A percentile compares a stretch with the other conserved stretches of the same genome.
These are phyloP conservation scores for Aquilaria yunnanensis DNA, from an alignment of 345 rosid species.

Conservation along the genomic window DNA sequence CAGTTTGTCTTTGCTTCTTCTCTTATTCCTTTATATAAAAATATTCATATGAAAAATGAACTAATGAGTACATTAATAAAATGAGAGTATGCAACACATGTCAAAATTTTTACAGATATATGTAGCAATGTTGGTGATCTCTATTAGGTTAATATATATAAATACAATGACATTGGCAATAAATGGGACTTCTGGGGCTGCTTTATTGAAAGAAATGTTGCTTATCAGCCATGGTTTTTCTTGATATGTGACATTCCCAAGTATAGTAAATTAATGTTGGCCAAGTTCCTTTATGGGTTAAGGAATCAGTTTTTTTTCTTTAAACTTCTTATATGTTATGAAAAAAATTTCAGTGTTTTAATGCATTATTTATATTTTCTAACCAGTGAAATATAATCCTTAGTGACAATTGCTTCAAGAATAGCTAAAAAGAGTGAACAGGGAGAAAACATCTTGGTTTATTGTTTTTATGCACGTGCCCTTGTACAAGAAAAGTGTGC, in stretches of 20 bases:
- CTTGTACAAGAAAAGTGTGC: constrained; percentile 18
- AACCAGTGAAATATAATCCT: constrained; percentile 45
- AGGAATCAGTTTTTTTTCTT: too few species aligned
- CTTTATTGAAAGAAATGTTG: constrained; percentile 75
- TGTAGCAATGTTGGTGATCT: constrained; percentile 64
- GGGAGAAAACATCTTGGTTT: constrained; percentile 56
- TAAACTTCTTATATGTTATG: too few species aligned
- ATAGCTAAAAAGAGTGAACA: constrained; percentile 40
- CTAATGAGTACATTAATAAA: too few species aligned
- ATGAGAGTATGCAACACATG: too few species aligned
- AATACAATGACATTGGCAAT: constrained; percentile 63
- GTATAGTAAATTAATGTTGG: too few species aligned
- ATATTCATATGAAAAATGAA: too few species aligned
- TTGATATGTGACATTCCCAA: background rate
- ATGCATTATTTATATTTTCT: background rate
- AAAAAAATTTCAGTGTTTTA: background rate
- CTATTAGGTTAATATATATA: constrained; percentile 86
- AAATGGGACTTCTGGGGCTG: constrained; percentile 97
- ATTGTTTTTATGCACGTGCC: constrained; percentile 53
- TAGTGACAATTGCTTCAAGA: constrained; percentile 44
- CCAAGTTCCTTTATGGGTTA: too few species aligned
- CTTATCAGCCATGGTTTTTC: constrained; percentile 89
- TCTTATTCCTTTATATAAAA: constrained; percentile 11
- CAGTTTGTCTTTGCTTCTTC: background rate
- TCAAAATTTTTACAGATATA: too few species aligned